Evolutionary conservation across 768 basidiomycete species (phyloP), one percentile per base, ranked within the genome.

Genomic region (Tylopilus rubrobrunneus): DNA sequence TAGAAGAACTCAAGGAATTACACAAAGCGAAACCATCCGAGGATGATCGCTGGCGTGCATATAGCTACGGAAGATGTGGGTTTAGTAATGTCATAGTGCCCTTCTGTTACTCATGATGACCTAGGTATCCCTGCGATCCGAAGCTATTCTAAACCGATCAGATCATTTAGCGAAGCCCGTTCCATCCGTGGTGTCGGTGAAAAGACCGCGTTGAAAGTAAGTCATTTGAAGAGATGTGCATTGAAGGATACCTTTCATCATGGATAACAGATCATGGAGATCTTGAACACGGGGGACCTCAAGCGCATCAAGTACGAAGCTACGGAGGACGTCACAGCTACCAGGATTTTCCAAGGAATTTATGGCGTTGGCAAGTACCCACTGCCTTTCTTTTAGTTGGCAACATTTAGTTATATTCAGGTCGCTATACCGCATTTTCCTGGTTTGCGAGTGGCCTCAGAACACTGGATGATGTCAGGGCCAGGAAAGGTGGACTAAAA

Each of bases 361-460:
- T 95, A 95, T 62, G 92, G 89, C 31, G 90, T 94, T 53, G 93
- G 92, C 83, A 56, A 55, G 85, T 70, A 51, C 11, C n/a, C 7
- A 1, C 43, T 7, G 5, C 11, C 53, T 39, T 15, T 31, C 15
- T 36, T 31, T 51, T 36, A 11, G 27, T 41, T n/a, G 41, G 23
- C 27, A 21, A 48, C 7, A 27, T 51, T 55, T 8, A 56, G 3
- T 23, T 44, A 37, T 23, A 28, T 21, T 19, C 49, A 89, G 88
- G 92, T 12, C 78, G 76, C 51, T 69, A 73, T 10, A 86, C 76
- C 41, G 90, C 93, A 2, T 78, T 77, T 55, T 72, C 81, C 60
- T 92, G 93, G 85, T 93, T 86, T 65, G 67, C 77, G 19, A 78
- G 74, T 19, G 95, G 94, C 0, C 87, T 89, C 46, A 77, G 91